Conservation (phyloP, 2,329 filamentous ascomycete genomes). For the Epichloe festucae region DNA sequence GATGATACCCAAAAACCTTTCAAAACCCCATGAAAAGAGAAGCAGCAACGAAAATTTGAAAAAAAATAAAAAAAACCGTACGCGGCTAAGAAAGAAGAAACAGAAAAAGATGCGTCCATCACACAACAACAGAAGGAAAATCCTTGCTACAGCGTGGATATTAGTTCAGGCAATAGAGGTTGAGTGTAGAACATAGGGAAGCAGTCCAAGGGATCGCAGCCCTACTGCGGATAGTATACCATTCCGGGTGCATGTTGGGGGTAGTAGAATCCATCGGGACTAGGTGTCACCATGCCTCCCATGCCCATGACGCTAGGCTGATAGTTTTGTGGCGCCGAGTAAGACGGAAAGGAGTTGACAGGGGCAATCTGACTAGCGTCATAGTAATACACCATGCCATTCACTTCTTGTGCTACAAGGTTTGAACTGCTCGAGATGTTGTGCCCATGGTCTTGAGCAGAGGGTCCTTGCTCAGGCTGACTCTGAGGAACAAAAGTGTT, state of each 20-base stretch:
- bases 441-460: slow-evolving; percentile 18
- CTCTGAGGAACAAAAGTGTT: slow-evolving; percentile 29
- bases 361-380: slow-evolving; percentile 60
- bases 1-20: slow-evolving; percentile 4
- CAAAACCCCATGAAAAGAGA: background rate
- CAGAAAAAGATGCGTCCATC: slow-evolving; percentile 1
- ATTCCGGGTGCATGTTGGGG: slow-evolving; percentile 41
- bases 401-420: slow-evolving; percentile 70
- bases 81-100: background rate
- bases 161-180: slow-evolving; percentile 17
- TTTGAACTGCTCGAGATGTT: slow-evolving; percentile 23
- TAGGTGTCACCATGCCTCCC: slow-evolving; percentile 67
- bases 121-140: background rate
- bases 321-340: slow-evolving; percentile 39
- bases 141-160: slow-evolving; percentile 12
- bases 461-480: slow-evolving; percentile 24
- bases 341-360: slow-evolving; percentile 34
- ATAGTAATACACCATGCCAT: slow-evolving; percentile 94
- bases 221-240: slow-evolving; percentile 50
- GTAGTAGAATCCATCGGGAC: slow-evolving; percentile 58
- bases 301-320: slow-evolving; percentile 50
- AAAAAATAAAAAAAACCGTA: background rate
- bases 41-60: background rate
- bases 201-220: slow-evolving; percentile 12
- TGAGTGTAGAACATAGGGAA: slow-evolving; percentile 13